Evolutionary conservation across 208 protist species (phyloP).

Genomic region (Leishmania amazonensis): DNA sequence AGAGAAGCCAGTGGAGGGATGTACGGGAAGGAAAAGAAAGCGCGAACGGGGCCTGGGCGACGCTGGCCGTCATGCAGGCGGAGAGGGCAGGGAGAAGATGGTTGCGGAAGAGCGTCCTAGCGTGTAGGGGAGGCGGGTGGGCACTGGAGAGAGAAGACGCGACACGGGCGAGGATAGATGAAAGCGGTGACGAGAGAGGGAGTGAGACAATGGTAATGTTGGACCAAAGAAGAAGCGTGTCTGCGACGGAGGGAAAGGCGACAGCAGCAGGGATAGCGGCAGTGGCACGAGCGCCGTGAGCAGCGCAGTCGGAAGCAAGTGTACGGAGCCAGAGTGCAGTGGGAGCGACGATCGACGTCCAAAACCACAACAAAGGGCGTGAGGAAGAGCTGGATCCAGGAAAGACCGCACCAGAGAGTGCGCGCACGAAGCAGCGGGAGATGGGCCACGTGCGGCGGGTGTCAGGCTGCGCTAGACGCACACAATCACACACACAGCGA

Average conservation of each 20-base stretch:
- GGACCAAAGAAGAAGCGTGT: no score
- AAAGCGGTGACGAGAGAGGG: no score
- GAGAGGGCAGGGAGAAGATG: neutral
- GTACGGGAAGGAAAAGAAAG: neutral
- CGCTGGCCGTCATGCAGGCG: neutral
- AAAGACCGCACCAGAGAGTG: neutral
- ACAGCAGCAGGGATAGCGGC: neutral
- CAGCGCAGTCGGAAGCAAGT: neutral
- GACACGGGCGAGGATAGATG: no score
- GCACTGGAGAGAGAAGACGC: no score
- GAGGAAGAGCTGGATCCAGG: neutral
- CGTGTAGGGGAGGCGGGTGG: no score
- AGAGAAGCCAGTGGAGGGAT: no score
- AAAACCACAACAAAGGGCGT: no score
- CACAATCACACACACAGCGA: neutral
- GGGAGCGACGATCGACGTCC: neutral
- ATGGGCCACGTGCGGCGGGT: neutral
- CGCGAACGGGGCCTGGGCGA: neutral
- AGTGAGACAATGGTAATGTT: no score
- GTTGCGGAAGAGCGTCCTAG: neutral
- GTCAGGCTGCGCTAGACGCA: neutral
- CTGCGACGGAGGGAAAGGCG: no score
- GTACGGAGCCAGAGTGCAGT: neutral
- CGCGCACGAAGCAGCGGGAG: neutral
- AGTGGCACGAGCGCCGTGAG: neutral